Percentiles rank a stretch among this genome's conserved stretches.
Conservation (phyloP, 2,329 filamentous ascomycete genomes). For the Beauveria caledonica region DNA sequence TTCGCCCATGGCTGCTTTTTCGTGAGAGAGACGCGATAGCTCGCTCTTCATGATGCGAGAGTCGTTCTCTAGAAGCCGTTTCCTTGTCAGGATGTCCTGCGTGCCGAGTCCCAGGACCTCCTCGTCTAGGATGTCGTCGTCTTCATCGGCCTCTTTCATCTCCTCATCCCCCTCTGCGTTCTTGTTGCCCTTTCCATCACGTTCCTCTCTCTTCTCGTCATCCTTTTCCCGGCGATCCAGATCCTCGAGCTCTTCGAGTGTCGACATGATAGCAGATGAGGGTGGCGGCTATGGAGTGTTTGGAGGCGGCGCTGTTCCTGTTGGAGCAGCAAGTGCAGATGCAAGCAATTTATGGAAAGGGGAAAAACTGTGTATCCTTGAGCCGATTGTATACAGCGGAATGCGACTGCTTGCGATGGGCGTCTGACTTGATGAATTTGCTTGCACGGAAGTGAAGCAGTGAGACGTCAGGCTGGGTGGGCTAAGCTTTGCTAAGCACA, state of each 20-base stretch:
- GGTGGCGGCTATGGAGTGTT: not conserved
- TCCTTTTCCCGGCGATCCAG: conserved; percentile 74
- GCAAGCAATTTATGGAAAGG: not conserved
- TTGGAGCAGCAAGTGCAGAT: not conserved
- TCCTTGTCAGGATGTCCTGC: conserved; percentile 86
- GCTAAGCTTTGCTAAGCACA: conserved; percentile 9
- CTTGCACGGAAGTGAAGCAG: conserved; percentile 5
- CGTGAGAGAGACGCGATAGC: conserved; percentile 84
- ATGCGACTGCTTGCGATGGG: not conserved
- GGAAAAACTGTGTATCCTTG: not conserved
- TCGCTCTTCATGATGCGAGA: conserved; percentile 98
- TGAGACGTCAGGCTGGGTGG: not conserved
- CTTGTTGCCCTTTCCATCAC: conserved; percentile 27
- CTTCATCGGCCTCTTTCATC: conserved; percentile 75
- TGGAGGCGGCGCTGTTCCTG: not conserved
- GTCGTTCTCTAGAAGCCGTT: conserved; percentile 91
- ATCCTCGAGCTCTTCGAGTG: conserved; percentile 85
- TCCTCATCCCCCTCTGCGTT: conserved; percentile 69
- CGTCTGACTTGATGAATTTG: conserved; percentile 2
- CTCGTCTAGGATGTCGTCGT: conserved; percentile 70
- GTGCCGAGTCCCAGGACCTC: conserved; percentile 91
- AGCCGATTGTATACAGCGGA: not conserved
- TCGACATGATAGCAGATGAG: conserved; percentile 57
- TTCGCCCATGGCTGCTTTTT: conserved; percentile 92
- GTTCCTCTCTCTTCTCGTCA: conserved; percentile 44